These are phyloP conservation scores for Lachnellula arida DNA, from an alignment of 2,329 filamentous ascomycete species.

Conservation along the genomic window DNA sequence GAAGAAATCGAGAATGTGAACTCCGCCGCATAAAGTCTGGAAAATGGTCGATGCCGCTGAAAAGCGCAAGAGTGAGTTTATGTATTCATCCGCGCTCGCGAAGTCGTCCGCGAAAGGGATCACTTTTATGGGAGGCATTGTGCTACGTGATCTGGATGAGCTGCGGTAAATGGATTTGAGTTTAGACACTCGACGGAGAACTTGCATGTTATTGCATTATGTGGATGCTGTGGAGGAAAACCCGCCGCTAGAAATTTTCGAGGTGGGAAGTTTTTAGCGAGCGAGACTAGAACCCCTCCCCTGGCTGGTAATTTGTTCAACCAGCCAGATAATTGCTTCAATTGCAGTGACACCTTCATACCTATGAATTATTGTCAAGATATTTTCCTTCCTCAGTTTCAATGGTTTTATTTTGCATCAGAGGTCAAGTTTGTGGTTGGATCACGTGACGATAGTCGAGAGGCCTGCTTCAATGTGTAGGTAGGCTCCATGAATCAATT, in stretches of 20 bases:
- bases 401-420: too few species aligned
- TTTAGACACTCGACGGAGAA: not conserved
- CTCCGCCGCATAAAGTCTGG: conserved; percentile 88
- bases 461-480: too few species aligned
- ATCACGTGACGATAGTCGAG: too few species aligned
- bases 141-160: not conserved
- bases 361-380: too few species aligned
- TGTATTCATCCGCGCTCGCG: conserved; percentile 67
- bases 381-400: too few species aligned
- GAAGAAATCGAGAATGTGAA: conserved; percentile 96
- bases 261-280: not conserved
- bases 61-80: conserved; percentile 73
- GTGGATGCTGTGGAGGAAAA: not conserved
- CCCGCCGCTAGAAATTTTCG: not conserved
- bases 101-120: conserved; percentile 43
- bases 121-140: conserved; percentile 26
- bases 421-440: too few species aligned
- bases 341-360: not conserved
- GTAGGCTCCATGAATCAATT: too few species aligned
- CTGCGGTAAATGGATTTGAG: not conserved
- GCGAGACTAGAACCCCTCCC: not conserved
- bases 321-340: not conserved
- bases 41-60: conserved; percentile 70
- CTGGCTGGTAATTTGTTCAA: not conserved
- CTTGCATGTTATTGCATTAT: conserved; percentile 2